These are phyloP conservation scores for Pythium sukuiense DNA, from an alignment of 352 stramenopile genomes.

Conservation along the genomic window DNA sequence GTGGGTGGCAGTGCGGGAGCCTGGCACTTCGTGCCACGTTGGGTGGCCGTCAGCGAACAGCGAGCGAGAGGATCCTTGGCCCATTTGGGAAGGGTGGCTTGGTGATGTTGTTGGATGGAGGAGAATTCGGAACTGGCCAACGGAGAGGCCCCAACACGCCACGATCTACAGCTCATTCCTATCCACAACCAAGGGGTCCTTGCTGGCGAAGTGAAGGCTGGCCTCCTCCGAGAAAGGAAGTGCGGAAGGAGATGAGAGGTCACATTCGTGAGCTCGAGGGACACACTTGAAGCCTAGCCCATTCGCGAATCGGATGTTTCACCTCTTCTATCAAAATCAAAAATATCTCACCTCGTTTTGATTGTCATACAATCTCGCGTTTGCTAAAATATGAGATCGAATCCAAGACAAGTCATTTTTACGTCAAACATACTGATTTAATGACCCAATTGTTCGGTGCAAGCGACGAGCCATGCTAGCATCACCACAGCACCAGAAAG, in stretches of 20 bases:
- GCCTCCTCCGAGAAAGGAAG: background rate
- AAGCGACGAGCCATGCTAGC: conserved; percentile 1
- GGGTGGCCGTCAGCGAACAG: conserved; percentile 19
- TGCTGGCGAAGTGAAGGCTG: background rate
- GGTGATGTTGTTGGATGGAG: background rate
- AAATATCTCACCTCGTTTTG: background rate
- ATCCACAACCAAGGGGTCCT: background rate
- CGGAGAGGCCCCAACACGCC: background rate
- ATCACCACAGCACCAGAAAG: conserved; percentile 2
- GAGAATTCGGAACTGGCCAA: conserved; percentile 2
- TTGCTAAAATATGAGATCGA: background rate
- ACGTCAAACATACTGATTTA: too few relatives aligned
- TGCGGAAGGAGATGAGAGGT: background rate
- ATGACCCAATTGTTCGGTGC: background rate
- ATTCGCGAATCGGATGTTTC: background rate
- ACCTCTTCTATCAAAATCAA: background rate
- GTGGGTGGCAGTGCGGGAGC: conserved; percentile 18
- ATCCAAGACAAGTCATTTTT: background rate
- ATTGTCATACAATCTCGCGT: background rate
- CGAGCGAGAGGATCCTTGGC: conserved; percentile 25
- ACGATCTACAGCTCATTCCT: background rate
- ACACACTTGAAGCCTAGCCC: background rate
- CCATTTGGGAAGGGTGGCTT: conserved; percentile 7
- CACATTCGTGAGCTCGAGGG: background rate
- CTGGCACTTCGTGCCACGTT: conserved; percentile 26